Conservation (phyloP, 345 rosid species). For the Citrus sinensis region DNA sequence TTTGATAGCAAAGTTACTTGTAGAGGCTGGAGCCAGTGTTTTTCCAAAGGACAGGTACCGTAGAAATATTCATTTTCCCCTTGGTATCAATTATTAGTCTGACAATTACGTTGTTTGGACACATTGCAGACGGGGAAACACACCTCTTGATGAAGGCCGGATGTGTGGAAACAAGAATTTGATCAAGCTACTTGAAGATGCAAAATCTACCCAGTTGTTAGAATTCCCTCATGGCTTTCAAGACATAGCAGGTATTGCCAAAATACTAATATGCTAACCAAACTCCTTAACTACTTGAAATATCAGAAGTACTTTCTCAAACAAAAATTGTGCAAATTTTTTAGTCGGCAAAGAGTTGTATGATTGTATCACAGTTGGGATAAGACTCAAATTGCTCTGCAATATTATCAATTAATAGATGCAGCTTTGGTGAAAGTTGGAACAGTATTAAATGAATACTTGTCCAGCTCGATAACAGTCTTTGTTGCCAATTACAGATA, state of each 20-base stretch:
- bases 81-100: too few relatives aligned
- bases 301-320: too few relatives aligned
- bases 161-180: conserved; percentile 78
- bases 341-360: background rate
- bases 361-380: background rate
- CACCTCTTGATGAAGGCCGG: conserved; percentile 71
- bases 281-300: background rate
- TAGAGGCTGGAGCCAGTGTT: conserved; percentile 84
- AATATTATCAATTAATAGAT: background rate
- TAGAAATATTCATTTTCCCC: background rate
- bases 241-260: conserved; percentile 46
- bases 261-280: background rate
- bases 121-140: conserved; percentile 75
- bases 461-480: background rate
- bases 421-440: background rate
- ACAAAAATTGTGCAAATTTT: too few relatives aligned
- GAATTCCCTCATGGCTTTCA: conserved; percentile 30
- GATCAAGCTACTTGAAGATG: conserved; percentile 70
- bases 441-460: too few relatives aligned
- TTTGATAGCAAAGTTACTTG: conserved; percentile 67
- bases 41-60: conserved; percentile 73
- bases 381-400: too few relatives aligned
- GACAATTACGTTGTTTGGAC: background rate
- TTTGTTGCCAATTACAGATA: conserved; percentile 32
- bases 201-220: conserved; percentile 41